Evolutionary conservation across 257 asterid species (phyloP), one percentile per base, ranked within the genome.

Genomic region (Capsicum baccatum): DNA sequence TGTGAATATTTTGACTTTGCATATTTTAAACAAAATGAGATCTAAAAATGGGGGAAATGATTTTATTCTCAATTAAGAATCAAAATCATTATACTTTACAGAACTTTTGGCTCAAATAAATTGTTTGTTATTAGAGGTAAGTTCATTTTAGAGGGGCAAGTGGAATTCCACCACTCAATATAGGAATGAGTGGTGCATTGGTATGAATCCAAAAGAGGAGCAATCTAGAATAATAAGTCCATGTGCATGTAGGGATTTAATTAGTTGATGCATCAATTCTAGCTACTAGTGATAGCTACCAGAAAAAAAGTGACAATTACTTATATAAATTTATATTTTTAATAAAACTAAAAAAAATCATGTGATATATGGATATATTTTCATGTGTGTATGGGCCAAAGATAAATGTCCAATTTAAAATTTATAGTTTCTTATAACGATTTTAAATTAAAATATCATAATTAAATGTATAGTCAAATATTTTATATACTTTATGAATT

Each of bases 201-300:
- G 21, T 74, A 12, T 74, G 81, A 50, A 74, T 50, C 47, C 14
- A 12, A 74, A 73, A 73, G 16, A 8, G 81, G 19, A 74, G 80
- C 60, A 26, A 50, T 74, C 62, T 21, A 5, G 21, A 50, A 19
- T 76, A 48, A 76, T 52, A 12, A 50, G 62, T 76, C 81, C 81
- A 74, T 50, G 81, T 74, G 80, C 80, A 47, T 73, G 59, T 48
- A 47, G 56, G 80, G 42, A 48, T 73, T 48, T 19, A 67, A 67
- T 35, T 35, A 48, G 60, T 48, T 74, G 47, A 52, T 74, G 60
- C 81, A 74, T 50, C 62, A 21, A 50, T 50, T 74, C 11, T 39
- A 39, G 42, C 42, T 74, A 13, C 62, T 3, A 6, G 60, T 50
- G 44, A 74, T 47, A 50, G 8, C 81, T 50, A 74, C 47, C n/a